A percentile compares a stretch with the other conserved stretches of the same genome.
Evolutionary conservation across 768 basidiomycete species (phyloP).

Genomic region (Crepidotus variabilis): DNA sequence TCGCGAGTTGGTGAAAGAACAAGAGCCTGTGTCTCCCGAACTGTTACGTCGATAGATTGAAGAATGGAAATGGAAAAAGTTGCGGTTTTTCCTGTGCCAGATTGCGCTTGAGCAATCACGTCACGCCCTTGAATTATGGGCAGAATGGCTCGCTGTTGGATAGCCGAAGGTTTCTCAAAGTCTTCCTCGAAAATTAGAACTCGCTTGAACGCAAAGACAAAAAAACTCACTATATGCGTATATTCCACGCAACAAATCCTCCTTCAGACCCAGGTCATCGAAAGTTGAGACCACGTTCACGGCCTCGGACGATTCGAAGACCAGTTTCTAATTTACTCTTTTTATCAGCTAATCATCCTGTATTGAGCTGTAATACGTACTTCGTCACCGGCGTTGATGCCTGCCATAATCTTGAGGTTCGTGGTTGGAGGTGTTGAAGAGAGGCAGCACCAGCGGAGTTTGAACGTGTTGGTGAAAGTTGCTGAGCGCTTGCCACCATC

Average conservation of each 20-base stretch:
- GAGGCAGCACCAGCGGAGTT: constrained; percentile 45
- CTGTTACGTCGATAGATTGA: constrained; percentile 93
- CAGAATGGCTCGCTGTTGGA: constrained; percentile 96
- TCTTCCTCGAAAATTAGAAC: constrained; percentile 32
- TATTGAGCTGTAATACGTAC: constrained; percentile 34
- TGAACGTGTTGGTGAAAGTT: constrained; percentile 30
- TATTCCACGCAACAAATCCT: constrained; percentile 92
- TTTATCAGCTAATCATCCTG: not conserved
- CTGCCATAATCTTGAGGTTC: constrained; percentile 57
- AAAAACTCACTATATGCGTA: constrained; percentile 86
- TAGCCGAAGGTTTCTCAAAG: constrained; percentile 98
- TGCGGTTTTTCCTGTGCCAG: constrained; percentile 99
- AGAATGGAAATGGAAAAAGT: constrained; percentile 98
- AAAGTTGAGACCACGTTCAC: constrained; percentile 87
- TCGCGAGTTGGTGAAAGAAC: constrained; percentile 98
- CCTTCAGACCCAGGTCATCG: constrained; percentile 89
- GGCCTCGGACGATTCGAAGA: constrained; percentile 93
- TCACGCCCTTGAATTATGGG: constrained; percentile 95
- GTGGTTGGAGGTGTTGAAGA: constrained; percentile 32
- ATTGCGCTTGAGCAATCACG: constrained; percentile 99
- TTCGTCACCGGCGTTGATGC: constrained; percentile 84
- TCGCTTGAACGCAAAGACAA: not conserved
- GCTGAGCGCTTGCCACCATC: constrained; percentile 13
- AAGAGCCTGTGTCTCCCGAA: constrained; percentile 94
- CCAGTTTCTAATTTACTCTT: constrained; percentile 62